Evolutionary conservation across 805 yeast species (phyloP).

Genomic region (Jamesozyma piceae): DNA sequence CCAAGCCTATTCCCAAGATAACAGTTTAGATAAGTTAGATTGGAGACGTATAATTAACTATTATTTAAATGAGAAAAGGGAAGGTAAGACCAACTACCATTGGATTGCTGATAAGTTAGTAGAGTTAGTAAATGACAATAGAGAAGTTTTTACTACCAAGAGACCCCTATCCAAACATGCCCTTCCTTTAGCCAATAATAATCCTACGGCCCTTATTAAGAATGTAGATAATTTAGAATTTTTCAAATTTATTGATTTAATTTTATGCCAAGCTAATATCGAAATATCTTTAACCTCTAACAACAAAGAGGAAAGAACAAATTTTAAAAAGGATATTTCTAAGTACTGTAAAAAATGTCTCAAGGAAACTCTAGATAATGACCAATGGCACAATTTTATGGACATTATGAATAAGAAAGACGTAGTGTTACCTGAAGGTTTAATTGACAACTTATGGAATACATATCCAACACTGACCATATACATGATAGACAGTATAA

Average conservation of each 20-base stretch:
- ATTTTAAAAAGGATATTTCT: neutral
- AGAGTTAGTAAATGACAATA: slow-evolving; percentile 1
- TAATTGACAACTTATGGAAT: slow-evolving; percentile 21
- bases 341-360: slow-evolving; percentile 17
- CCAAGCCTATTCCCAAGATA: slow-evolving; percentile 22
- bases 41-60: slow-evolving; percentile 33
- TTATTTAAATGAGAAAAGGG: slow-evolving; percentile 33
- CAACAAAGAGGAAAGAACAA: neutral
- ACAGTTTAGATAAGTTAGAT: slow-evolving; percentile 12
- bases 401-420: slow-evolving; percentile 7
- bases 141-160: neutral
- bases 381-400: slow-evolving; percentile 9
- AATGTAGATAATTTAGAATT: slow-evolving; percentile 9
- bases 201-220: neutral
- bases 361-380: slow-evolving; percentile 12
- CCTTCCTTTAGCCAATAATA: neutral
- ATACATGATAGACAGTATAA: slow-evolving; percentile 14
- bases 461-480: slow-evolving; percentile 24
- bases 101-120: neutral
- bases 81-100: neutral
- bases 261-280: slow-evolving; percentile 19
- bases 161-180: slow-evolving; percentile 1
- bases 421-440: slow-evolving; percentile 10
- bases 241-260: slow-evolving; percentile 11
- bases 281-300: neutral